Percentiles rank a stretch among this genome's conserved stretches.
These are phyloP conservation scores for Fragaria ananassa DNA, from an alignment of 306 rosid species.

Conservation along the genomic window DNA sequence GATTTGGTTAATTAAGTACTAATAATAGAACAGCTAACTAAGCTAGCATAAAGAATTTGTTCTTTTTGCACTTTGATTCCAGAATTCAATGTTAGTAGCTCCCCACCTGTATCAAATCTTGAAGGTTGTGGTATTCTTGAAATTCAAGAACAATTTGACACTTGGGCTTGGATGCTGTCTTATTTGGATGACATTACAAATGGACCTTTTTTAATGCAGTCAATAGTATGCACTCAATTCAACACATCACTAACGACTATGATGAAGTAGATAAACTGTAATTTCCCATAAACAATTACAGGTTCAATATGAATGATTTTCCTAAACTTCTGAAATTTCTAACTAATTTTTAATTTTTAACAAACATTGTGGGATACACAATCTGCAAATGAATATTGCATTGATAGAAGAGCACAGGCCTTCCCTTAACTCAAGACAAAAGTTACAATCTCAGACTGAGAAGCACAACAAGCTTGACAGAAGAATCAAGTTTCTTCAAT, in stretches of 20 bases:
- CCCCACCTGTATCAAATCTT: neutral
- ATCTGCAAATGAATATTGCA: neutral
- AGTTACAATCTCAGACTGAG: slow-evolving; percentile 20
- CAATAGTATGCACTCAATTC: slow-evolving; percentile 4
- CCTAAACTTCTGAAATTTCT: neutral
- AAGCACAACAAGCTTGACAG: slow-evolving; percentile 19
- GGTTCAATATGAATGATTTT: neutral
- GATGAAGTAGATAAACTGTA: neutral
- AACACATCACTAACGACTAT: neutral
- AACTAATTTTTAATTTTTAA: neutral
- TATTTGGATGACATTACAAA: neutral
- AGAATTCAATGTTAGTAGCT: slow-evolving; percentile 1
- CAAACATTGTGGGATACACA: slow-evolving; percentile 4
- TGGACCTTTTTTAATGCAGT: neutral
- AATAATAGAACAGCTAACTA: slow-evolving; percentile 14
- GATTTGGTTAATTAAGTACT: slow-evolving; percentile 18
- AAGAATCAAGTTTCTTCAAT: slow-evolving; percentile 37
- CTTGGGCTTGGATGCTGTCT: neutral
- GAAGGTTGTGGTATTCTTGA: neutral
- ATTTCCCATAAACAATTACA: neutral
- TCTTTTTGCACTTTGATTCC: slow-evolving; percentile 12
- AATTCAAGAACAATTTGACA: neutral
- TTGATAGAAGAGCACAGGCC: neutral
- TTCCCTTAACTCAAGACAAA: neutral
- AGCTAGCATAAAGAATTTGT: slow-evolving; percentile 13